Evolutionary conservation across 352 stramenopile species (phyloP), one percentile per base, ranked within the genome.

Genomic region (Phytophthora podocarpi): DNA sequence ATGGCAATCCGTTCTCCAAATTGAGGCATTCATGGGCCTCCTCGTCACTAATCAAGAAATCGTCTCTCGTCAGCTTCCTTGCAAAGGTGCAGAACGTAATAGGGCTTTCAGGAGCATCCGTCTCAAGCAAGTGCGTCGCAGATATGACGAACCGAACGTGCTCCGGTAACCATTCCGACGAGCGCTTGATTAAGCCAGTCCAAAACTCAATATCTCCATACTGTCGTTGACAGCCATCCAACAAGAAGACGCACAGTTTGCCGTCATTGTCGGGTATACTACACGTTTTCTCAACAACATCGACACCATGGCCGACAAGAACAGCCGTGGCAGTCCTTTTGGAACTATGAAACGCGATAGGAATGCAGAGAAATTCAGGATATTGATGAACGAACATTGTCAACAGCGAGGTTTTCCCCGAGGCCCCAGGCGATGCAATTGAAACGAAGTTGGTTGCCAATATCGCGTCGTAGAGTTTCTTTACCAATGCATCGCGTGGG

Each of bases 131-230:
- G 34, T 51, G 34, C 6, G 49, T 67, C 8, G 49, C 49, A 27
- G 40, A 56, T 11, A 56, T 56, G 24, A 67, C 35, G 12, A 67
- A 67, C 31, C 13, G 32, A 13, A 67, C 41, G 15, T 67, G 18
- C 0, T 4, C 2, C 5, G 41, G 41, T 50, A 67, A 39, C 34
- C 32, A 67, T 7, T 34, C 26, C 3, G 49, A 1, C 11, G 49
- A 36, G 8, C 27, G 34, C 32, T 60, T 50, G 4, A 67, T 20
- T 0, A 67, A 34, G 16, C 1, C 0, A 50, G 11, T 23, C 49
- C 58, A 67, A 41, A 67, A 67, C 5, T 28, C 32, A 15, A 45
- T 0, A 61, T 67, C 21, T 15, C 28, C 2, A 51, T 56, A 60
- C 41, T 46, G 8, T 47, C n/a, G 36, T 53, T 65, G 46, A 12